Conservation (phyloP, 2,329 filamentous ascomycete genomes). For the Curvularia verruculosa region DNA sequence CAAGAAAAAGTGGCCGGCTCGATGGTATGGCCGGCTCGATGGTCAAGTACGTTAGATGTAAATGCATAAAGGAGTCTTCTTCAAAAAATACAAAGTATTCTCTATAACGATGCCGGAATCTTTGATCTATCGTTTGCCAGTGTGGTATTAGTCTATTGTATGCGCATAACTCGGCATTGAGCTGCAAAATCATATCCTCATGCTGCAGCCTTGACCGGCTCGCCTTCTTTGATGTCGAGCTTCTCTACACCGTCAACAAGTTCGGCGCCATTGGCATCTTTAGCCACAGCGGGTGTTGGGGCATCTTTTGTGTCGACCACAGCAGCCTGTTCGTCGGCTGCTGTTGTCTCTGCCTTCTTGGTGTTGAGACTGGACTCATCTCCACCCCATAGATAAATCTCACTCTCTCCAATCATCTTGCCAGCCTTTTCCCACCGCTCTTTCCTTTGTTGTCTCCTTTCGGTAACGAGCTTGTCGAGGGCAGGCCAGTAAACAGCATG, state of each 20-base stretch:
- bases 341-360: constrained; percentile 9
- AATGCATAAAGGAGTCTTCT: neutral
- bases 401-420: constrained; percentile 81
- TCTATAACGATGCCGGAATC: neutral
- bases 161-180: neutral
- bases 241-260: constrained; percentile 31
- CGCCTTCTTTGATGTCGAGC: constrained; percentile 32
- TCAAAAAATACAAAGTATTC: neutral
- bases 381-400: constrained; percentile 84
- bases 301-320: neutral
- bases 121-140: neutral
- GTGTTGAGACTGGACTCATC: constrained; percentile 36
- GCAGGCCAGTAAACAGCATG: constrained; percentile 89
- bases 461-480: constrained; percentile 71
- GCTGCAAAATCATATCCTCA: neutral
- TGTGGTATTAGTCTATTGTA: neutral
- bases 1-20: no score
- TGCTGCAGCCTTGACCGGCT: constrained; percentile 22
- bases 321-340: neutral
- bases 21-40: no score
- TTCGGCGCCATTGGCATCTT: constrained; percentile 9
- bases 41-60: no score
- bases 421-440: constrained; percentile 81
- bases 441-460: constrained; percentile 66
- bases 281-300: constrained; percentile 3